Percentiles rank a stretch among this genome's conserved stretches.
Evolutionary conservation across 768 basidiomycete species (phyloP).

Genomic region (Sarcodon aspratus): DNA sequence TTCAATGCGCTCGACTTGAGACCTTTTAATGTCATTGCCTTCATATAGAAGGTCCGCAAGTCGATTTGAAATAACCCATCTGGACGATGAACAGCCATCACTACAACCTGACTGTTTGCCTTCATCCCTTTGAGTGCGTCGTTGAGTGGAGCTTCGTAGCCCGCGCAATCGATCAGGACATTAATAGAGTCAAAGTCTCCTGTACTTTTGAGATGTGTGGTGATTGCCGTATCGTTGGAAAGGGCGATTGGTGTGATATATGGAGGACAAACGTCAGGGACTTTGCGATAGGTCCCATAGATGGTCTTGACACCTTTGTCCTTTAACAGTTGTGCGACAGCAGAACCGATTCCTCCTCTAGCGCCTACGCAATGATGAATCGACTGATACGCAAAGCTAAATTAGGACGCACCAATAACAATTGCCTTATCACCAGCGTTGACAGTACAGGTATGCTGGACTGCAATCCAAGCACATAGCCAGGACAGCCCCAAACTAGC

Average conservation of each 20-base stretch:
- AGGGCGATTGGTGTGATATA: conserved; percentile 23
- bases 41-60: conserved; percentile 13
- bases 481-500: conserved; percentile 22
- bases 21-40: conserved; percentile 17
- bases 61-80: conserved; percentile 19
- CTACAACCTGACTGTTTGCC: conserved; percentile 19
- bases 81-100: conserved; percentile 22
- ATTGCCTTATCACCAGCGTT: conserved; percentile 21
- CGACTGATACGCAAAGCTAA: not conserved
- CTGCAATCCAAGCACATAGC: conserved; percentile 26
- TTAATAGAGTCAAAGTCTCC: conserved; percentile 13
- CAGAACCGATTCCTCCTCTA: conserved; percentile 22
- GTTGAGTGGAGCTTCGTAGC: conserved; percentile 20
- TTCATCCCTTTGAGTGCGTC: conserved; percentile 22
- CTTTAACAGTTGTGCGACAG: conserved; percentile 20
- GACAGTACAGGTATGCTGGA: conserved; percentile 20
- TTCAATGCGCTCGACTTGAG: conserved; percentile 17
- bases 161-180: conserved; percentile 22
- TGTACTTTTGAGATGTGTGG: conserved; percentile 11
- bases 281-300: conserved; percentile 22
- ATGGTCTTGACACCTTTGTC: conserved; percentile 17
- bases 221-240: conserved; percentile 15
- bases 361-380: conserved; percentile 13
- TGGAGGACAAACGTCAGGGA: conserved; percentile 7
- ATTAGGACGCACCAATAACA: conserved; percentile 15